Base-by-base conservation (phyloP, 2,329 filamentous ascomycete genomes). In the Colletotrichum caudatum region DNA sequence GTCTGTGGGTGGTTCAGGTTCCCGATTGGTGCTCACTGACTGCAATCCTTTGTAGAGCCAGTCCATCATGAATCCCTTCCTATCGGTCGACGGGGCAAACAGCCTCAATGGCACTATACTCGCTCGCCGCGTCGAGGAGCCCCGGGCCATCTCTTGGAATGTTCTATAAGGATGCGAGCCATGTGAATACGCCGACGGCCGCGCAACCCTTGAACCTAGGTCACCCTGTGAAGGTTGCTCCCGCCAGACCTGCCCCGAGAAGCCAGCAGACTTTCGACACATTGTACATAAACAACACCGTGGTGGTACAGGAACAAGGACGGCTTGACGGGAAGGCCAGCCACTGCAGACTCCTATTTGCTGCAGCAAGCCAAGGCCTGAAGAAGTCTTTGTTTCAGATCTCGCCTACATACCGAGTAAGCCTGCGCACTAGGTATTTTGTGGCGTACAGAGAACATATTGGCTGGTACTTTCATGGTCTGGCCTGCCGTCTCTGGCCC, bases 351-450 rank as follows among this genome's bases (percentile, higher is more conserved):
- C 60, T 72, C 61, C 60, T 57, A 29, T 57, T n/a, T 12, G 7
- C 66, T 70, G 66, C 61, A 70, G 66, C 60, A 57, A 64, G 69
- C 66, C 69, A 70, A 58, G 58, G 33, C 37, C 39, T 44, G 60
- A 70, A 70, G 57, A 72, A 61, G 29, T 48, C 41, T 69, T 69
- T 72, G 69, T 72, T 72, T 70, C 66, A 70, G 69, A 70, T 72
- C 57, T 70, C 39, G 58, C 53, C 69, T 53, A 51, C 64, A 68
- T 63, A 68, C 51, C 48, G 50, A 62, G 48, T 64, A 54, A 54
- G 51, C 44, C 37, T 53, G 67, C 50, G 46, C 58, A 44, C 58
- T 59, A 68, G 20, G 35, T 64, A 71, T 58, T 46, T 64, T 48
- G 59, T 51, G 58, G 58, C 29, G 50, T 63, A 35, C 44, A 59